These are phyloP conservation scores for Byssothecium circinans DNA, from an alignment of 2,329 filamentous ascomycete species.

Conservation along the genomic window DNA sequence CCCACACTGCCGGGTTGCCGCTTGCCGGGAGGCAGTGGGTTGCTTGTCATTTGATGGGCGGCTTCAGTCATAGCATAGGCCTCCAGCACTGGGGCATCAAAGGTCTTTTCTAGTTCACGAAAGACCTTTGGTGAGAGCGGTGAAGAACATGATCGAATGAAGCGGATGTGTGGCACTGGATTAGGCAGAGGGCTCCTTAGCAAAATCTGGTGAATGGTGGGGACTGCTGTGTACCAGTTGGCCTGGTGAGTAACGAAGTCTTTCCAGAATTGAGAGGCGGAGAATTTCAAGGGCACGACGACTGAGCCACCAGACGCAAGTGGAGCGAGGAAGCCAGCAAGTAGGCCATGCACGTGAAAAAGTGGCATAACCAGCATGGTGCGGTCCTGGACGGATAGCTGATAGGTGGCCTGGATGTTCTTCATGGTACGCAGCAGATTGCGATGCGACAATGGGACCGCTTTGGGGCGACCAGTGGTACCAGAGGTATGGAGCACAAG, in stretches of 20 bases:
- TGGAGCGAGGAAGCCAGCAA: slow-evolving; percentile 79
- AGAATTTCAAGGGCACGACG: slow-evolving; percentile 77
- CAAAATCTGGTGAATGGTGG: slow-evolving; percentile 87
- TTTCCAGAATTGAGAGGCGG: slow-evolving; percentile 78
- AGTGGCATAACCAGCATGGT: slow-evolving; percentile 89
- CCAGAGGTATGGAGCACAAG: slow-evolving; percentile 83
- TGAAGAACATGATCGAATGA: slow-evolving; percentile 85
- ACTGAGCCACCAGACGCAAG: slow-evolving; percentile 76
- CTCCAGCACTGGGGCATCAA: slow-evolving; percentile 80
- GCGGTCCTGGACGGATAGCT: slow-evolving; percentile 69
- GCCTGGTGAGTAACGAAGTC: slow-evolving; percentile 74
- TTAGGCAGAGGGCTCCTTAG: slow-evolving; percentile 71
- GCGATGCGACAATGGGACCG: slow-evolving; percentile 75
- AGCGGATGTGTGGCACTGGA: slow-evolving; percentile 73
- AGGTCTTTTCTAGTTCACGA: slow-evolving; percentile 73
- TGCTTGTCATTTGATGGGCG: slow-evolving; percentile 80
- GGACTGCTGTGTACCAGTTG: slow-evolving; percentile 93
- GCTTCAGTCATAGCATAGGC: slow-evolving; percentile 94
- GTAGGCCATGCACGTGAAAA: slow-evolving; percentile 87
- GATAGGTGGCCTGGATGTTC: slow-evolving; percentile 79
- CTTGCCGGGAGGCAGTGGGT: slow-evolving; percentile 63
- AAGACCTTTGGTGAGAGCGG: slow-evolving; percentile 81
- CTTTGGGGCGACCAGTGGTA: slow-evolving; percentile 83
- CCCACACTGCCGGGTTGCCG: slow-evolving; percentile 82
- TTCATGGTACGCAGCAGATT: slow-evolving; percentile 82